Base-by-base conservation (phyloP, 495 filamentous ascomycete species). In the Penicillium fimorum region DNA sequence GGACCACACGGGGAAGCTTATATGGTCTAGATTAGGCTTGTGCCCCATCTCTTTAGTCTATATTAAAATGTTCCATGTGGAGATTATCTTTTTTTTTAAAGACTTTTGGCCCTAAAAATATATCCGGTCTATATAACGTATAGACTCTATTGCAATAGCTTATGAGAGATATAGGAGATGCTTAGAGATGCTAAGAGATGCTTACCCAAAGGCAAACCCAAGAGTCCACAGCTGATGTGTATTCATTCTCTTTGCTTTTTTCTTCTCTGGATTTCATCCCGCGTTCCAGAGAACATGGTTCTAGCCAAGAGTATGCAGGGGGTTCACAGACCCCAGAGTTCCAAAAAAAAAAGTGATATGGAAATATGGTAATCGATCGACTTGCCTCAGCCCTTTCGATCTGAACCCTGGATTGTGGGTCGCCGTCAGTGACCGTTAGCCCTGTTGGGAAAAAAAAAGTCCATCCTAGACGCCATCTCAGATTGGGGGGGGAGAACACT, bases 391-490 rank as follows among this genome's bases (percentile, higher is more conserved):
- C 50, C 22, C 49, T 33, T 37, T 30, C 51, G 58, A 60, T 60
- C 53, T 45, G 35, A 47, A 56, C 53, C 47, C 58, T 60, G 47
- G 52, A 59, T 59, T 50, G 53, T 57, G 53, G 58, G 41, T 56
- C 58, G 32, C 53, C 33, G 57, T 54, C 57, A 55, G 50, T n/a
- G n/a, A 59, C 57, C 47, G 18, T 60, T 38, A 56, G 41, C 57
- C 52, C 8, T 9, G 41, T 50, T 46, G 32, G 35, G 57, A 60
- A 56, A 24, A 41, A 30, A 27, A 33, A 6, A 17, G 53, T 46
- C 51, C 22, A 55, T 42, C 12, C 12, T 40, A 27, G 54, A 50
- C 40, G 51, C 40, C 30, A 46, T 33, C 10, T 10, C 35, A 18
- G 45, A 43, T 2, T n/a, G n/a, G n/a, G n/a, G n/a, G 22, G 22